Base-by-base conservation (phyloP, 306 rosid species). In the Gleditsia sinensis region DNA sequence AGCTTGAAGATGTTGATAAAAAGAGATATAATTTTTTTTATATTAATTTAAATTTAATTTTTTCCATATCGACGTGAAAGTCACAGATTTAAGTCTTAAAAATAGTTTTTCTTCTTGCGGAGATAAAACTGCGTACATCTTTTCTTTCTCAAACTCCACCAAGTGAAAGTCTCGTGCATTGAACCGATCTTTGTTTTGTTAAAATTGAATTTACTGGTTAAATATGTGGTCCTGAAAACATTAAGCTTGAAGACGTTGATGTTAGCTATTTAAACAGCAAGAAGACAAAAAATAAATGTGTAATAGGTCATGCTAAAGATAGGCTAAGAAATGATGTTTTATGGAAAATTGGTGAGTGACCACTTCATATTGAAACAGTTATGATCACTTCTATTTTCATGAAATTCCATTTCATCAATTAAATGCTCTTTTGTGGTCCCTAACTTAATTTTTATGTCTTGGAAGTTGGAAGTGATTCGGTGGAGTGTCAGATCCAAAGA, bases 341-440 rank as follows among this genome's bases (percentile, higher is more conserved):
- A 27, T 12, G 45, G 32, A 23, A 67, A 67, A 76, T 63, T 64
- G 23, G 1, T 13, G 13, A 32, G 24, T 28, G 4, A n/a, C n/a
- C n/a, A n/a, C n/a, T 28, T 1, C 2, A 28, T 1, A 4, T n/a
- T 0, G 3, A 48, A 32, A 7, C 8, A 73, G 57, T 73, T 73
- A 72, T 17, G 37, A 36, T 21, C 63, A 53, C 30, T 3, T 33
- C 58, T 51, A 12, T 13, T 56, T 61, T 0, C 2, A 20, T 9
- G 9, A 33, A 46, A 57, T 13, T 36, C 8, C n/a, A 6, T 55
- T 55, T 63, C 65, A 57, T 28, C 45, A 32, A 67, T 77, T 67
- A 33, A 71, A 77, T 82, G 80, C 76, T 17, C 3, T n/a, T 2
- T 24, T 6, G 60, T 77, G 79, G 75, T 50, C 76, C 79, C 1